Base-by-base conservation (phyloP, 208 protist genomes). In the Crithidia expoeki region DNA sequence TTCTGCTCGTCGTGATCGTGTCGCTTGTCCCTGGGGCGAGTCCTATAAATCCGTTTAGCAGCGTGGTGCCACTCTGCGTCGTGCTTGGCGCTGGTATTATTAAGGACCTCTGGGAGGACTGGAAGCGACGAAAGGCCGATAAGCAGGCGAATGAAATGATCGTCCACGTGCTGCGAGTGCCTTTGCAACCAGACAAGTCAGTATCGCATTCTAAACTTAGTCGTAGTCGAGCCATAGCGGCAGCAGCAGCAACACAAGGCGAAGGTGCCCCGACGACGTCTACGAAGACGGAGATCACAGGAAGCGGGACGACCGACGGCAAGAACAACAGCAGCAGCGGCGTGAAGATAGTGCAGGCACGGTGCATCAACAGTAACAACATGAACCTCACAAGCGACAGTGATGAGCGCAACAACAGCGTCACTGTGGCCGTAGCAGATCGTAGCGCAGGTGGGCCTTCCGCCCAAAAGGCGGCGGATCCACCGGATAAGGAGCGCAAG, bases 51-150 rank as follows among this genome's bases (percentile, higher is more conserved):
- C 96, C 98, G 5, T 81, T 92, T 51, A 98, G 94, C 61, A 83
- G 79, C 42, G 74, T 97, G 27, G 58, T 93, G 11, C 96, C 96
- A 0, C 70, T 98, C 16, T 77, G 76, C 50, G 72, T 98, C 44
- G 90, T 98, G 61, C 75, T 98, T n/a, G 84, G 75, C 16, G 83
- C 91, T 10, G 90, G 93, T 25, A 81, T 89, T n/a, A 50, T 88
- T 47, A 97, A 97, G 50, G 95, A 97, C 65, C 68, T 89, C 21
- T 88, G 90, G 80, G 93, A 97, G 76, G 94, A 98, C 73, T 81
- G 53, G 38, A 84, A 85, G 65, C 79, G 94, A 5, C 83, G 88
- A 23, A 59, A 56, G 36, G 76, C 85, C 2, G 94, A 96, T 58
- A 59, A 60, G 28, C 32, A 68, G 32, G 88, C 88, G 7, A 97